Evolutionary conservation across 306 rosid genomes (phyloP), one percentile per base, ranked within the genome.

Genomic region (Malus fusca): DNA sequence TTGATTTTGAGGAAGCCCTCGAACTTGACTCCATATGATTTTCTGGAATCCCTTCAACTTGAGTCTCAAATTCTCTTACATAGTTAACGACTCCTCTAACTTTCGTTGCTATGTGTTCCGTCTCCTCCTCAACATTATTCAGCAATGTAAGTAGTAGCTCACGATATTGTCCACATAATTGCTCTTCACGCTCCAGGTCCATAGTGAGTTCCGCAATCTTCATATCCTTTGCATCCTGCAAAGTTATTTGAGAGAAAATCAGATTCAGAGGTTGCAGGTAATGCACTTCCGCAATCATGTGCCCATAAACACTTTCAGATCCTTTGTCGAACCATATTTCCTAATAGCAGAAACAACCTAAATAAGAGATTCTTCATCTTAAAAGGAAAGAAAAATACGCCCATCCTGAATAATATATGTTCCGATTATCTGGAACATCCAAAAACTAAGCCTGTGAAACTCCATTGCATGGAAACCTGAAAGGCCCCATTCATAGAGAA

Each of bases 151-250:
- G 42, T 64, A 78, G 69, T 19, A 40, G 74, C 48, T 18, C 58
- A 11, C 77, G 83, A 66, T 80, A 72, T 21, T 35, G 74, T 71
- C 69, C 72, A 58, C 90, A 84, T 72, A 56, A 42, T 12, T 35
- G 79, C 42, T 87, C 82, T 70, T 68, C 77, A 66, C 25, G 71
- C 83, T 78, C 77, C 4, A 85, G 84, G 68, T 85, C 84, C 79
- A 25, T 17, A 0, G 64, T 79, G 44, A 84, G 86, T 55, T 79
- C 61, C 46, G 66, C 84, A 58, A 79, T 87, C 75, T 63, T 84
- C 82, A 31, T 72, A 79, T 87, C 88, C 74, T 74, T 67, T 18
- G 74, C 31, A 11, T 80, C 86, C 86, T 84, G 64, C n/a, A 66
- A 78, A 33, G 31, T 6, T 37, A 31, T 8, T 31, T 65, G 61